phyloP scores from a whole-genome alignment of 106 monocot genomes.

The Dendrobium catenatum region DNA sequence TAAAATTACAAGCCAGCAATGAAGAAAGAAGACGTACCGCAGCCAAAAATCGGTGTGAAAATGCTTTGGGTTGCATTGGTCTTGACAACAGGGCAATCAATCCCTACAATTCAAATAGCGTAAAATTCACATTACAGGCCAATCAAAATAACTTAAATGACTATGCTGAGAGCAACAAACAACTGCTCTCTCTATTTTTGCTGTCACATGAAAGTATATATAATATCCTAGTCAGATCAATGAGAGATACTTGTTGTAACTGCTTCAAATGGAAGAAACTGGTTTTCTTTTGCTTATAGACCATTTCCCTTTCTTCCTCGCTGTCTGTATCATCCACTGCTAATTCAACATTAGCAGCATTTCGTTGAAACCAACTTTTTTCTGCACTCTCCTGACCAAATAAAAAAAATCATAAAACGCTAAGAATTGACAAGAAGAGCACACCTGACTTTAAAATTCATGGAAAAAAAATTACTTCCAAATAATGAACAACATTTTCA shows the following conservation, averaged over 20 bases:
- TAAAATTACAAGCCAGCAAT: background rate
- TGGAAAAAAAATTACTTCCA: background rate
- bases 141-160: background rate
- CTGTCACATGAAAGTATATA: background rate
- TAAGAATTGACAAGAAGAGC: background rate
- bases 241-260: slow-evolving; percentile 17
- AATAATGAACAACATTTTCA: background rate
- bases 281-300: slow-evolving; percentile 11
- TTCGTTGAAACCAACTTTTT: slow-evolving; percentile 16
- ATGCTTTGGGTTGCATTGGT: slow-evolving; percentile 67
- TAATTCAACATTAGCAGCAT: slow-evolving; percentile 20
- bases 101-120: slow-evolving; percentile 35
- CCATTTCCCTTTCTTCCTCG: slow-evolving; percentile 19
- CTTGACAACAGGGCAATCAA: slow-evolving; percentile 38
- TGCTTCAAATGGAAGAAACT: slow-evolving; percentile 14
- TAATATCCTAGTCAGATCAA: background rate
- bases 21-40: slow-evolving; percentile 43
- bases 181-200: background rate
- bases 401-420: background rate
- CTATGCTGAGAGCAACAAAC: slow-evolving; percentile 3
- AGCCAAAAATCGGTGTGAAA: slow-evolving; percentile 78
- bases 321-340: slow-evolving; percentile 13
- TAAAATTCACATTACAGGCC: slow-evolving; percentile 5
- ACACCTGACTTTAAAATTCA: background rate
- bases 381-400: slow-evolving; percentile 11